Evolutionary conservation across 139 green algal genomes (phyloP).

Genomic region (Coelastrella sp.): DNA sequence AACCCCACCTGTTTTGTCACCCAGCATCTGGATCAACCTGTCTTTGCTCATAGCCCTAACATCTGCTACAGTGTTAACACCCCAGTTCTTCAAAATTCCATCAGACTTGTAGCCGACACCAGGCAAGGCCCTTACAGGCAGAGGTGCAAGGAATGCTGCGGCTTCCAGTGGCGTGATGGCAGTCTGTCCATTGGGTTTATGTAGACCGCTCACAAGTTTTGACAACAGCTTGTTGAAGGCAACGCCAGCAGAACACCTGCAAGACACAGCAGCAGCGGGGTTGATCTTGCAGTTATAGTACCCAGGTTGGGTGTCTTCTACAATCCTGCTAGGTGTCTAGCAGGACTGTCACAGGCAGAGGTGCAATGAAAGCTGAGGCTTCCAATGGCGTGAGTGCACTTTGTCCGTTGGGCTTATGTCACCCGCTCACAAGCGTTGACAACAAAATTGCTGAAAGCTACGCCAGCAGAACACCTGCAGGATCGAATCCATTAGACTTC

Average conservation of each 20-base stretch:
- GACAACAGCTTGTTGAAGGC: conserved; percentile 83
- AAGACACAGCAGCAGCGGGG: neutral
- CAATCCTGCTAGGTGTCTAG: too few species aligned
- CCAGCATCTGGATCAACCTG: conserved; percentile 61
- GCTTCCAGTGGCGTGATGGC: conserved; percentile 55
- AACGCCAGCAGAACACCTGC: conserved; percentile 64
- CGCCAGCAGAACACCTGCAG: neutral
- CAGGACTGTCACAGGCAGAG: too few species aligned
- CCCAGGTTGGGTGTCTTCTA: too few species aligned
- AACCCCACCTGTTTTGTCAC: conserved; percentile 53
- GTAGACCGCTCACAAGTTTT: conserved; percentile 85
- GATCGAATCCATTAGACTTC: too few species aligned
- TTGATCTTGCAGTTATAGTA: neutral
- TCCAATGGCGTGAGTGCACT: too few species aligned
- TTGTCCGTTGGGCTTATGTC: too few species aligned
- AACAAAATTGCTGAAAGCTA: too few species aligned
- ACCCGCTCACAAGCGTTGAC: too few species aligned
- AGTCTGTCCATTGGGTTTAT: conserved; percentile 92
- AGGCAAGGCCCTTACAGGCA: conserved; percentile 70
- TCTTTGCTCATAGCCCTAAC: conserved; percentile 48
- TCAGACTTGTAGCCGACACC: conserved; percentile 74
- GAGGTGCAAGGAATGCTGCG: conserved; percentile 45
- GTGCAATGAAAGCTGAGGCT: too few species aligned
- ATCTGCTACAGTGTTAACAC: conserved; percentile 59
- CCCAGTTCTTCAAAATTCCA: conserved; percentile 55